These are phyloP conservation scores for Fusarium tuaranense DNA, from an alignment of 2,329 filamentous ascomycete genomes.

Conservation along the genomic window DNA sequence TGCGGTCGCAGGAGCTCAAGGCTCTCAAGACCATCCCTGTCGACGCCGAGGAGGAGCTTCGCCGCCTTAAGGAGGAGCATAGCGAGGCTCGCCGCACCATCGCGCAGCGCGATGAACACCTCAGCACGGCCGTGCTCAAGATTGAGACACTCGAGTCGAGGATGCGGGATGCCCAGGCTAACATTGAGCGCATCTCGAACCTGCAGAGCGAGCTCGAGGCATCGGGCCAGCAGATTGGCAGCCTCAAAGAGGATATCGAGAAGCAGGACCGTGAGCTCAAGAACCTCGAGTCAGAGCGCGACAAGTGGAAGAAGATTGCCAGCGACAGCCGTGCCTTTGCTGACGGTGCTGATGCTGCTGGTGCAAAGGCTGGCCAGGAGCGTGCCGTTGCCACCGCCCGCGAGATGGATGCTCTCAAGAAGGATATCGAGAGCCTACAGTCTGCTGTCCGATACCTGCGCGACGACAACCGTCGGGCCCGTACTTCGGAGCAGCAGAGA, in stretches of 20 bases:
- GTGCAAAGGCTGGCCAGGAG: constrained; percentile 70
- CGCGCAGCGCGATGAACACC: constrained; percentile 80
- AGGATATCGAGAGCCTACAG: constrained; percentile 74
- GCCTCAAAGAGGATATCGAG: constrained; percentile 73
- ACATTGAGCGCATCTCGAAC: constrained; percentile 75
- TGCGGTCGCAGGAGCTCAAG: constrained; percentile 84
- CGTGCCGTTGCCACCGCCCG: constrained; percentile 76
- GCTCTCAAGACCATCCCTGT: constrained; percentile 83
- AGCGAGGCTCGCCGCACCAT: constrained; percentile 80
- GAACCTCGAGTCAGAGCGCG: constrained; percentile 72
- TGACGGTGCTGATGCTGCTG: constrained; percentile 63
- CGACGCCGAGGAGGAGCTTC: constrained; percentile 87
- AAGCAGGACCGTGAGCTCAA: constrained; percentile 76
- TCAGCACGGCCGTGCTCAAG: constrained; percentile 89
- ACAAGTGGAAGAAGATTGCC: constrained; percentile 78
- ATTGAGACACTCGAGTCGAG: constrained; percentile 92
- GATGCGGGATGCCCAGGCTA: constrained; percentile 85
- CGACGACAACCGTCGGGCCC: constrained; percentile 73
- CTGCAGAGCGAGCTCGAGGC: constrained; percentile 71
- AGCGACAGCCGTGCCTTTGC: constrained; percentile 69
- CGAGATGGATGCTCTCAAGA: constrained; percentile 78
- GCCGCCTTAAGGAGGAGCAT: constrained; percentile 82
- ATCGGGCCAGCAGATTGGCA: constrained; percentile 61
- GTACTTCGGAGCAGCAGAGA: constrained; percentile 65
- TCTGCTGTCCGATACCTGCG: constrained; percentile 75